Conservation (phyloP, 2,329 filamentous ascomycete genomes). For the Biscogniauxia marginata region DNA sequence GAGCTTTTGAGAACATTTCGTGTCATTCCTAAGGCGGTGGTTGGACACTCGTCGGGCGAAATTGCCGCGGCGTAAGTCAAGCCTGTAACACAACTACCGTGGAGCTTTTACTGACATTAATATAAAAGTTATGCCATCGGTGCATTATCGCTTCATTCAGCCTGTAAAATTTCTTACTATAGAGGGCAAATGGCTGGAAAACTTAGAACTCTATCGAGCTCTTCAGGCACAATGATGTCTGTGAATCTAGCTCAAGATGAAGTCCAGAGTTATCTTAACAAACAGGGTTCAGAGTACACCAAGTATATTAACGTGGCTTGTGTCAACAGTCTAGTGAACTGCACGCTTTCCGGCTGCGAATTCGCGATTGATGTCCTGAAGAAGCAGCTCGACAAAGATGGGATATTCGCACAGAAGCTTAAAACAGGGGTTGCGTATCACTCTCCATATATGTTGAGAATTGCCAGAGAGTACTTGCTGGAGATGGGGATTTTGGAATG, state of each 20-base stretch:
- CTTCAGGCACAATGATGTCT: slow-evolving; percentile 30
- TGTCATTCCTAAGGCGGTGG: slow-evolving; percentile 26
- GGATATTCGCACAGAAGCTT: slow-evolving; percentile 32
- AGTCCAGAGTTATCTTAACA: slow-evolving; percentile 23
- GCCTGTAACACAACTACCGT: background rate
- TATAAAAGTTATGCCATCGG: slow-evolving; percentile 23
- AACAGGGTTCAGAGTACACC: slow-evolving; percentile 13
- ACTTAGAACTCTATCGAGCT: slow-evolving; percentile 15
- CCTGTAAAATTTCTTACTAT: slow-evolving; percentile 34
- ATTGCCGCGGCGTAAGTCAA: slow-evolving; percentile 36
- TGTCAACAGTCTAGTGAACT: slow-evolving; percentile 33
- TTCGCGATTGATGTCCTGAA: slow-evolving; percentile 25
- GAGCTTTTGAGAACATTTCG: slow-evolving; percentile 31
- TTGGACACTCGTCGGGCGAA: slow-evolving; percentile 38
- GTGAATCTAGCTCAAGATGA: slow-evolving; percentile 26
- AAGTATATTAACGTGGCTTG: slow-evolving; percentile 27
- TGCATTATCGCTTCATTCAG: slow-evolving; percentile 24
- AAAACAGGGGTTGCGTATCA: slow-evolving; percentile 32
- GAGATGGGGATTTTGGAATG: slow-evolving; percentile 25
- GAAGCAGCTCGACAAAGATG: slow-evolving; percentile 20
- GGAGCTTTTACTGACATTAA: background rate
- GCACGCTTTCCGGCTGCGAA: slow-evolving; percentile 30
- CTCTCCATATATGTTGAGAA: slow-evolving; percentile 23
- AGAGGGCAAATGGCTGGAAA: slow-evolving; percentile 31
- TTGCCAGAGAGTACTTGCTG: slow-evolving; percentile 24